phyloP scores from a whole-genome alignment of 495 filamentous ascomycete species.

The Cryomyces minteri region DNA sequence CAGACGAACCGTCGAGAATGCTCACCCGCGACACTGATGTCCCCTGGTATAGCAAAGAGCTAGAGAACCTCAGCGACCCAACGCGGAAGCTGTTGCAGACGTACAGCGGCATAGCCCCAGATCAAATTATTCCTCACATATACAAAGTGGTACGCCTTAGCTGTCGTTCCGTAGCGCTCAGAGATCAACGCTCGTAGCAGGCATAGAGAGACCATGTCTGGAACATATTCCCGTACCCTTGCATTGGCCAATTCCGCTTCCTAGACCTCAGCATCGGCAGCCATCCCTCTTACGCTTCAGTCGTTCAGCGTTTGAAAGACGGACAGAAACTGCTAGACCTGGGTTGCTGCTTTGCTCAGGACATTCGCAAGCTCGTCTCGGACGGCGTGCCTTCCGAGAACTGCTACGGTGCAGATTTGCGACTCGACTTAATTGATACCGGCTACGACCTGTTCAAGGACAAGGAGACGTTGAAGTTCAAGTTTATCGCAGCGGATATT shows the following conservation, averaged over 20 bases:
- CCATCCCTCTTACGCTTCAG: slow-evolving; percentile 4
- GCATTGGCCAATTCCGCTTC: slow-evolving; percentile 11
- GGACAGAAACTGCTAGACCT: slow-evolving; percentile 11
- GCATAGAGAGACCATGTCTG: slow-evolving; percentile 7
- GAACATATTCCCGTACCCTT: slow-evolving; percentile 7
- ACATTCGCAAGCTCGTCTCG: slow-evolving; percentile 10
- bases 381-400: slow-evolving; percentile 11
- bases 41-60: slow-evolving; percentile 1
- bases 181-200: background rate
- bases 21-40: background rate
- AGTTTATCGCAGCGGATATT: slow-evolving; percentile 32
- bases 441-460: slow-evolving; percentile 33
- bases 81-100: slow-evolving; percentile 3
- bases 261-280: slow-evolving; percentile 7
- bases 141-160: slow-evolving; percentile 2
- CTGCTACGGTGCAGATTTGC: slow-evolving; percentile 25
- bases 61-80: background rate
- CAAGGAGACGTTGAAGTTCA: slow-evolving; percentile 19
- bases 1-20: too few species aligned
- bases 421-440: slow-evolving; percentile 22
- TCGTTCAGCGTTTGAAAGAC: slow-evolving; percentile 6
- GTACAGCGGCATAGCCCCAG: slow-evolving; percentile 7
- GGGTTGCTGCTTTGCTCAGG: slow-evolving; percentile 13
- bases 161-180: background rate
- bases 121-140: slow-evolving; percentile 6